A percentile compares a stretch with the other conserved stretches of the same genome.
These are phyloP conservation scores for Cavenderia fasciculata DNA, from an alignment of 78 protist genomes.

Conservation along the genomic window DNA sequence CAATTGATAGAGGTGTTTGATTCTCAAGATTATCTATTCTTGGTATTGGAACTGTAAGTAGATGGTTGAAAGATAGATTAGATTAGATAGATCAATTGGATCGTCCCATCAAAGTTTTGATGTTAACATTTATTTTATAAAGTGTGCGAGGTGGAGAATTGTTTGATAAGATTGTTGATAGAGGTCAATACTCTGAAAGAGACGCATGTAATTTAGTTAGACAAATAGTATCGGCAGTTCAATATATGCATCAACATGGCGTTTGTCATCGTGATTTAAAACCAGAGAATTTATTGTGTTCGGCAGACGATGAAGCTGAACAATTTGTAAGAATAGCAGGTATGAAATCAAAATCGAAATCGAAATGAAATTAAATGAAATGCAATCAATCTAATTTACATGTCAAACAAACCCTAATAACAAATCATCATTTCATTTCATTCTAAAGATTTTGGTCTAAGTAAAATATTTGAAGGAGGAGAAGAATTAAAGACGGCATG, in stretches of 20 bases:
- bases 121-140: too few relatives aligned
- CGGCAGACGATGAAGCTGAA: conserved; percentile 76
- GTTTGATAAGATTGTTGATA: conserved; percentile 88
- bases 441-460: conserved; percentile 53
- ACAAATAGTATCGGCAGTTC: conserved; percentile 83
- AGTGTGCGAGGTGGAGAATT: conserved; percentile 93
- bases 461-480: conserved; percentile 79
- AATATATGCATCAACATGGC: conserved; percentile 81
- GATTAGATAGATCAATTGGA: too few relatives aligned
- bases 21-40: conserved; percentile 54
- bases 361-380: too few relatives aligned
- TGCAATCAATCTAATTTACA: too few relatives aligned
- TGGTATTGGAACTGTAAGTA: conserved; percentile 72
- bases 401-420: too few relatives aligned
- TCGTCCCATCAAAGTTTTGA: too few relatives aligned
- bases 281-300: conserved; percentile 82
- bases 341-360: too few relatives aligned
- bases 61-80: too few relatives aligned
- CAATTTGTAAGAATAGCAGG: conserved; percentile 73
- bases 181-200: conserved; percentile 85
- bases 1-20: conserved; percentile 76
- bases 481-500: conserved; percentile 78
- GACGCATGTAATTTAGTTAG: conserved; percentile 78
- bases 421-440: neutral
- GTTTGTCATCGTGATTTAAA: conserved; percentile 81